These are phyloP conservation scores for Pythium utonaiense DNA, from an alignment of 352 stramenopile genomes.

Conservation along the genomic window DNA sequence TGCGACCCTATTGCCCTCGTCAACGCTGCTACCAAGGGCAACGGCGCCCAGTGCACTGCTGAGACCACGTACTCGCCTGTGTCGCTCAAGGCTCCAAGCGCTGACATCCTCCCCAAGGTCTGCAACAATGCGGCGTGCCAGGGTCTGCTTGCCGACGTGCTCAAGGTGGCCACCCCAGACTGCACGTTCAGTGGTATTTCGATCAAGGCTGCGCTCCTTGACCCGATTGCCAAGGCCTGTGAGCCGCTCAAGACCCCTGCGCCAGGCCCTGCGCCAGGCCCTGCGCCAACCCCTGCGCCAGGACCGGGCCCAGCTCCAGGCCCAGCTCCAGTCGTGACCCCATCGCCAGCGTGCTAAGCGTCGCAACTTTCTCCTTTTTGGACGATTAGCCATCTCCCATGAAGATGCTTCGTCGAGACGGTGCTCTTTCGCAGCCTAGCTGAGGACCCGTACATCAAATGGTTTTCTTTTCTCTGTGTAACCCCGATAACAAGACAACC, in stretches of 20 bases:
- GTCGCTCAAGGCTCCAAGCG: neutral
- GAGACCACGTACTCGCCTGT: neutral
- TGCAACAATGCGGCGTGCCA: neutral
- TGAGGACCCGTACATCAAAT: neutral
- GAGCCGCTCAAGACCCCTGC: neutral
- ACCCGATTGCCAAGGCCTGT: neutral
- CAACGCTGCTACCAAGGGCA: neutral
- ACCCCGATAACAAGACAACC: neutral
- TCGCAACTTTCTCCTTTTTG: neutral
- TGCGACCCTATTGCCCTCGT: neutral
- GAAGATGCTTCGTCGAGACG: neutral
- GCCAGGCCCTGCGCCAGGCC: neutral
- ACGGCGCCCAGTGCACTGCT: neutral
- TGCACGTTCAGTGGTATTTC: neutral
- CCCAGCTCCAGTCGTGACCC: too few relatives aligned
- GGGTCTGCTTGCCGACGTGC: neutral
- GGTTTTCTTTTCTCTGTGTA: neutral
- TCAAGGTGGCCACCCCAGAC: neutral
- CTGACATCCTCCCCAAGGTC: neutral
- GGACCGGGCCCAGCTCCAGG: too few relatives aligned
- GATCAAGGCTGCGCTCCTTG: neutral
- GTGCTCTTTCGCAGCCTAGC: neutral
- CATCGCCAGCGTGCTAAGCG: neutral
- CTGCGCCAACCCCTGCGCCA: neutral
- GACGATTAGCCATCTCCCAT: neutral